Evolutionary conservation across 1,139 yeast species (phyloP), one percentile per base, ranked within the genome.

Genomic region (Suhomyces atakaporum): DNA sequence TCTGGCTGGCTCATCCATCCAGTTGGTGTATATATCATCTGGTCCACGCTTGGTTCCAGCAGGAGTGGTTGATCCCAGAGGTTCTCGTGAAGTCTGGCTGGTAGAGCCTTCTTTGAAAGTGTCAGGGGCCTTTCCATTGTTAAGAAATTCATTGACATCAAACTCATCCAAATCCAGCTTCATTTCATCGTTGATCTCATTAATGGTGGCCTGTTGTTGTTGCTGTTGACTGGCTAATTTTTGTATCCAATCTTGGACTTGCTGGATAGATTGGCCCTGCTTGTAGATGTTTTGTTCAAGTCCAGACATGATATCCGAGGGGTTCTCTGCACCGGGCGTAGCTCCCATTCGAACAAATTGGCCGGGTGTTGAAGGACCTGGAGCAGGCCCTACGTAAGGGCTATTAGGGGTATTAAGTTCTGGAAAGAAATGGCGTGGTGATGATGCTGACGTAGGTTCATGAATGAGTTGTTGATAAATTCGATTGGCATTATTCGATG

Each of bases 241-340:
- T 39, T 64, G 76, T 31, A 77, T 66, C 81, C 81, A 76, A 45
- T 78, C 82, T 50, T 76, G 79, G 1, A 76, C 79, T 49, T 77
- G 81, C 53, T 69, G 77, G 36, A 78, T 68, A 3, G 80, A 71
- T 42, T 72, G 75, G 8, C 79, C 81, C 44, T 77, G 81, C 47
- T 65, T 70, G 38, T 58, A 57, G 7, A 77, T 60, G 40, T 66
- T 75, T 25, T 65, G 69, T 46, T 73, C 77, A 35, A 73, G 53
- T 2, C 67, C 69, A 31, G 48, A 51, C 42, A 69, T 58, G 10
- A 54, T 34, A 22, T 59, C 63, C 5, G 35, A 18, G 1, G 38
- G 29, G 29, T 43, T 42, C 7, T 40, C 29, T 5, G 21, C 26
- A 12, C 28, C 32, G n/a, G 26, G 28, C 30, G 11, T 9, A 13